phyloP scores from a whole-genome alignment of 495 filamentous ascomycete species.

The Delitschia confertaspora region DNA sequence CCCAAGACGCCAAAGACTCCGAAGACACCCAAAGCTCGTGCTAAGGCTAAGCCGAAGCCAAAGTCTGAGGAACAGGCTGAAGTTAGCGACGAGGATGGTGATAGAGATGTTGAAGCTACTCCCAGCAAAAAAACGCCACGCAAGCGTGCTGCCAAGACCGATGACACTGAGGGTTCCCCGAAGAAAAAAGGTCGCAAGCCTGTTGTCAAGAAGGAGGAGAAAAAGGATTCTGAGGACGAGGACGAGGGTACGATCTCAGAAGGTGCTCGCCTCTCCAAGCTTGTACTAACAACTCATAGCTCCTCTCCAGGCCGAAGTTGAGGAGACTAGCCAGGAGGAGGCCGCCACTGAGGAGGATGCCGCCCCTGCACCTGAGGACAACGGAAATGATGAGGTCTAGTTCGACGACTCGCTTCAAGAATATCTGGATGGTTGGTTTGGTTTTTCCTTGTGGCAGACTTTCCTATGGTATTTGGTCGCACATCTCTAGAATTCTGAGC shows the following conservation, averaged over 20 bases:
- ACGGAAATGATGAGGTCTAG: neutral
- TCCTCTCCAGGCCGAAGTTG: neutral
- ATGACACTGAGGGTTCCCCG: conserved; percentile 11
- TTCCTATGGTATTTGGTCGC: no score
- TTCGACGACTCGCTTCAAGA: no score
- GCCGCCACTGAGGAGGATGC: neutral
- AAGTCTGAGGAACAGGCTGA: neutral
- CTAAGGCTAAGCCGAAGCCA: no score
- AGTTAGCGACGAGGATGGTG: neutral
- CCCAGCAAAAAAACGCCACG: conserved; percentile 16
- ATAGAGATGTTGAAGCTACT: neutral
- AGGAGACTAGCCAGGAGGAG: neutral
- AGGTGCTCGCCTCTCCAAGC: no score
- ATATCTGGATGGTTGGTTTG: no score
- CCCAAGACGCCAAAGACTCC: neutral
- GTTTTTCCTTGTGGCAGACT: no score
- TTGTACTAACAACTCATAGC: no score
- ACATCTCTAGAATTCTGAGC: no score
- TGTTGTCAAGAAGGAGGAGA: conserved; percentile 17
- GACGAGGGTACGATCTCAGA: neutral
- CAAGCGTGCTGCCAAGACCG: conserved; percentile 20
- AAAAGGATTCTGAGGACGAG: conserved; percentile 2
- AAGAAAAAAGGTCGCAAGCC: conserved; percentile 20
- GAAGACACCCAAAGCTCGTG: neutral
- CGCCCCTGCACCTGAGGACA: neutral